Conservation (phyloP, 2,329 filamentous ascomycete species). For the Trichophyton benhamiae region DNA sequence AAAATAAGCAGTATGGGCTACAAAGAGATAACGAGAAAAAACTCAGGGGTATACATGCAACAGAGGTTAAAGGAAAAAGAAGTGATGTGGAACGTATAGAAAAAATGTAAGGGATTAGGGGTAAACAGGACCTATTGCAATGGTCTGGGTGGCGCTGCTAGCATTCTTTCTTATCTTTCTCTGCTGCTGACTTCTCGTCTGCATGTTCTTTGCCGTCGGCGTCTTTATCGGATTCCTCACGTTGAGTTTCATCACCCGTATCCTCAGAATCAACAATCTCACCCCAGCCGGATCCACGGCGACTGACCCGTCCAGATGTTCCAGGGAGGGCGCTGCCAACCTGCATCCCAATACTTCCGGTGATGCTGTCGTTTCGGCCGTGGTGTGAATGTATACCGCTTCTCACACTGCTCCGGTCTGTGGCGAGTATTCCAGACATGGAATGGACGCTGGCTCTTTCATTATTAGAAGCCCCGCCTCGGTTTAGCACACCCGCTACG, state of each 20-base stretch:
- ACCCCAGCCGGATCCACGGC: constrained; percentile 35
- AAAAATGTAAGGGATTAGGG: neutral
- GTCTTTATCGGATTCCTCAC: constrained; percentile 3
- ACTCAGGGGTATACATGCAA: constrained; percentile 1
- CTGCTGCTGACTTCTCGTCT: neutral
- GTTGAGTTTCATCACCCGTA: constrained; percentile 16
- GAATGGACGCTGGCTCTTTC: constrained; percentile 63
- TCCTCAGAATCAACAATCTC: constrained; percentile 30
- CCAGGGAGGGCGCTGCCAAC: constrained; percentile 42
- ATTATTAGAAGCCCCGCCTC: constrained; percentile 40
- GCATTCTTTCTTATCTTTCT: neutral
- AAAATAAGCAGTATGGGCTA: neutral
- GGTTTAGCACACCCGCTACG: constrained; percentile 29
- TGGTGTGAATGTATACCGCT: constrained; percentile 54
- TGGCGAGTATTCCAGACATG: constrained; percentile 39
- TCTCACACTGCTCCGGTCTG: constrained; percentile 66
- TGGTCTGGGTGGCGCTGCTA: neutral
- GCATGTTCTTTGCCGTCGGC: neutral
- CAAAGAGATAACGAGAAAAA: neutral
- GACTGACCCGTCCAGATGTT: constrained; percentile 27
- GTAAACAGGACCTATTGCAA: neutral
- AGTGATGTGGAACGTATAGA: neutral
- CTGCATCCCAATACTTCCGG: constrained; percentile 57
- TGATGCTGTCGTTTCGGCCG: constrained; percentile 68
- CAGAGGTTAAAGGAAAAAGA: neutral